Percentiles rank a stretch among this genome's conserved stretches.
These are phyloP conservation scores for Tetrahymena malaccensis DNA, from an alignment of 73 alveolate species.

Conservation along the genomic window DNA sequence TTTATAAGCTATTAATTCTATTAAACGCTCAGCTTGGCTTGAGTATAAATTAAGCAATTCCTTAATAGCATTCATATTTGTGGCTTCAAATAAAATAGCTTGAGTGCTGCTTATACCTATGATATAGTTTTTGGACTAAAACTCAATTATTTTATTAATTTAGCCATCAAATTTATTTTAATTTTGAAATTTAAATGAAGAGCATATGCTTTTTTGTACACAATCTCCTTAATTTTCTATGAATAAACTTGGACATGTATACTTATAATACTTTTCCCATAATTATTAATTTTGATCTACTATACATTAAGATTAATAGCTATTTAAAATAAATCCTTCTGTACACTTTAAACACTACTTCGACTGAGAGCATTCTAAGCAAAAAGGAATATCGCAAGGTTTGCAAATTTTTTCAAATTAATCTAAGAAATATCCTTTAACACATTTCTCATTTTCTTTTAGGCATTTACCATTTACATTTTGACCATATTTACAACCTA, in stretches of 20 bases:
- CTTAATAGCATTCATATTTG: not conserved
- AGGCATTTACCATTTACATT: not conserved
- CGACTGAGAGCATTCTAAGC: not conserved
- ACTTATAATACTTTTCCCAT: not conserved
- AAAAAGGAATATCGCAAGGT: not conserved
- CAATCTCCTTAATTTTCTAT: not conserved
- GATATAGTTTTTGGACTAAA: not conserved
- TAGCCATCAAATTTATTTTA: not conserved
- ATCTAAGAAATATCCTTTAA: not conserved
- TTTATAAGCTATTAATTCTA: not conserved
- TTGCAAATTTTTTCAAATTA: not conserved
- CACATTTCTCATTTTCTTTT: not conserved
- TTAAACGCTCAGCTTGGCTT: not conserved
- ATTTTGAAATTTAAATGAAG: not conserved
- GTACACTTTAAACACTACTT: not conserved
- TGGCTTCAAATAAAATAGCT: not conserved
- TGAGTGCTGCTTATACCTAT: not conserved
- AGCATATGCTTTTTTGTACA: not conserved
- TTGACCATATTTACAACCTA: not conserved
- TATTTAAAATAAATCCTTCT: not conserved
- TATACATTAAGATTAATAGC: not conserved
- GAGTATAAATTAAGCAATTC: not conserved
- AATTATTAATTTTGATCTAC: not conserved
- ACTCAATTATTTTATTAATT: not conserved
- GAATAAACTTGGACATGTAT: not conserved